A percentile compares a stretch with the other conserved stretches of the same genome.
Evolutionary conservation across 805 yeast species (phyloP).

Genomic region (Starmerella kuoi): DNA sequence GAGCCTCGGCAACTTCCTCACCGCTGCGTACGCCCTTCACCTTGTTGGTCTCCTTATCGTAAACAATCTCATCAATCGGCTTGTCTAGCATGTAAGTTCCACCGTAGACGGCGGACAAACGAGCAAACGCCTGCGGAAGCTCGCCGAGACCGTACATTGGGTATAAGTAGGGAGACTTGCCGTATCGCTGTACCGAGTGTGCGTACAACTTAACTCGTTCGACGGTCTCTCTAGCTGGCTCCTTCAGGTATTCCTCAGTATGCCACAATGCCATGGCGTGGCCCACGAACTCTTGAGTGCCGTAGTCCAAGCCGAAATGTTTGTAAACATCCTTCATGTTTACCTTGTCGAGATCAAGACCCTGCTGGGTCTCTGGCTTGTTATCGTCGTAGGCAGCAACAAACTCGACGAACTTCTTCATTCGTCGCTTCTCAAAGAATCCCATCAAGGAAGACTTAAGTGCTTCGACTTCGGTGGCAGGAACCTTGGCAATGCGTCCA

Average conservation of each 20-base stretch:
- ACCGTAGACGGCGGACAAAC: constrained; percentile 92
- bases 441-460: constrained; percentile 88
- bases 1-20: constrained; percentile 84
- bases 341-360: constrained; percentile 65
- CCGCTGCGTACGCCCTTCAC: constrained; percentile 82
- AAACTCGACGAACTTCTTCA: constrained; percentile 83
- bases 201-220: constrained; percentile 78
- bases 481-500: constrained; percentile 89
- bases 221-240: constrained; percentile 85
- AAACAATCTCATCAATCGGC: constrained; percentile 80
- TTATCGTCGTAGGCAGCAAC: constrained; percentile 73
- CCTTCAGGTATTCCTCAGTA: constrained; percentile 74
- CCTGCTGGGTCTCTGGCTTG: constrained; percentile 69
- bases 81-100: constrained; percentile 98
- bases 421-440: constrained; percentile 86
- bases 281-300: constrained; percentile 92
- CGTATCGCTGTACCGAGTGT: constrained; percentile 85
- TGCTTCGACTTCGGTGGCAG: constrained; percentile 85
- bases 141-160: constrained; percentile 96
- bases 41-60: constrained; percentile 49
- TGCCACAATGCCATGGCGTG: constrained; percentile 98
- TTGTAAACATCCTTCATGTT: constrained; percentile 86
- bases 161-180: constrained; percentile 90
- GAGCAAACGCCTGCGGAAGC: constrained; percentile 97
- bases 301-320: constrained; percentile 80